Percentiles rank a stretch among this genome's conserved stretches.
These are phyloP conservation scores for Terfezia boudieri DNA, from an alignment of 495 filamentous ascomycete genomes.

Conservation along the genomic window DNA sequence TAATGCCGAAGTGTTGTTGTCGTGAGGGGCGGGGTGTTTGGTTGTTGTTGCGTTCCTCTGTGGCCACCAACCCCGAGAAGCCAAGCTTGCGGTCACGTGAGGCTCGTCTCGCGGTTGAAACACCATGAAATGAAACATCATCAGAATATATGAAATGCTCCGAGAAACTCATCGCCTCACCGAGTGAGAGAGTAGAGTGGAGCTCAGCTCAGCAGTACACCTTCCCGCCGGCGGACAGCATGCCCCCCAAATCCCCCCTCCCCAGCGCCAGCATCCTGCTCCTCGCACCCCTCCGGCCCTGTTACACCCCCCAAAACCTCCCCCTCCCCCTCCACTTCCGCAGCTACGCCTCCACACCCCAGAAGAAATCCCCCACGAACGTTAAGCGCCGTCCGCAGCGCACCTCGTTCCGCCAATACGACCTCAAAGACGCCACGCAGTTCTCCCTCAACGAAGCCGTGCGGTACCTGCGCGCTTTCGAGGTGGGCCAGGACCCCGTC, in stretches of 20 bases:
- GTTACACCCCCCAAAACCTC: background rate
- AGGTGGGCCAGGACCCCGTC: slow-evolving; percentile 60
- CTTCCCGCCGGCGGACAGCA: background rate
- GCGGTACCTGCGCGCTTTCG: slow-evolving; percentile 78
- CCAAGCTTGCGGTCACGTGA: too few relatives aligned
- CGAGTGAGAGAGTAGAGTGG: too few relatives aligned
- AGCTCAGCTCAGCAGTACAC: too few relatives aligned
- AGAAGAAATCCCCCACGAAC: slow-evolving; percentile 26
- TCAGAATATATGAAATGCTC: too few relatives aligned
- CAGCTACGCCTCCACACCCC: slow-evolving; percentile 20
- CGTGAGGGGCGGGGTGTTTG: too few relatives aligned
- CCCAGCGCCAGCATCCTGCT: background rate
- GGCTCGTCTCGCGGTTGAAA: too few relatives aligned
- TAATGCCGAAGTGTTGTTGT: too few relatives aligned
- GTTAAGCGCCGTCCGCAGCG: slow-evolving; percentile 25
- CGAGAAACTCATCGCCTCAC: too few relatives aligned
- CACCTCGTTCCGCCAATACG: slow-evolving; percentile 36
- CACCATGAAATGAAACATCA: too few relatives aligned
- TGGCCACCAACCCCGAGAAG: too few relatives aligned
- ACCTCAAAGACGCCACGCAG: slow-evolving; percentile 39
- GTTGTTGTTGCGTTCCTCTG: too few relatives aligned
- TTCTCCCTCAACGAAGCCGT: slow-evolving; percentile 81
- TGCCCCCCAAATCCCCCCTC: slow-evolving; percentile 1
- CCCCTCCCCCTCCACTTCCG: slow-evolving; percentile 1
- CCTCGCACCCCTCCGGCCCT: background rate